Evolutionary conservation across 2,329 filamentous ascomycete species (phyloP), one percentile per base, ranked within the genome.

Genomic region (Verticillium nubilum): DNA sequence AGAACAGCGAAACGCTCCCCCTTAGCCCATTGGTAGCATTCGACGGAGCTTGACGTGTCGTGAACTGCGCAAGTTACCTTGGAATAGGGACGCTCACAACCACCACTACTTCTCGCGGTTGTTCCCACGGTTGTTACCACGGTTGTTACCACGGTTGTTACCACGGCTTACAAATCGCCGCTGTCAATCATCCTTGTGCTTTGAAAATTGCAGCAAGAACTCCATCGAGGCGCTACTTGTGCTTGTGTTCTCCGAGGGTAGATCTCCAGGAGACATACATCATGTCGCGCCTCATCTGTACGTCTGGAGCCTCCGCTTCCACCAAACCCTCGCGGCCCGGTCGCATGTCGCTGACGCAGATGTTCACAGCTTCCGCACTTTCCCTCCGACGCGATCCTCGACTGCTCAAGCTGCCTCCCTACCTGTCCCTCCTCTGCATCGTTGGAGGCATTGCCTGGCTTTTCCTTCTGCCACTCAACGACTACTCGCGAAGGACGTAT

Each of bases 401-500:
- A 65, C 80, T 97, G 60, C 85, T 95, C 64, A 91, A 90, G 76
- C 77, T 96, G 19, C 93, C 94, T 47, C 91, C 92, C 15, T 94
- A 96, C 77, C 78, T 98, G 33, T 97, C 94, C 33, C 82, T 92
- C 57, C 78, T 96, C 47, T 96, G 90, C 75, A 86, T 98, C 67
- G 68, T 94, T 55, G 84, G 97, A 68, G 95, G 95, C 58, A 84
- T 97, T 59, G 84, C 86, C 66, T 99, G 94, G 91, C 86, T 99
- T 15, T 85, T 97, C 25, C 81, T 98, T 31, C 85, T 99, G 1
- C 95, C 95, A 2, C 82, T 98, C 58, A 85, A 98, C 74, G 85
- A 93, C 65, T 97, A 98, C 78, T 97, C 92, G 56, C 87, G 95
- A 65, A 83, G 85, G 61, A 99, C 94, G 1, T 99, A 99, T 74